Evolutionary conservation across 169 alveolate species (phyloP), one percentile per base, ranked within the genome.

Genomic region (Plasmodium cynomolgi): DNA sequence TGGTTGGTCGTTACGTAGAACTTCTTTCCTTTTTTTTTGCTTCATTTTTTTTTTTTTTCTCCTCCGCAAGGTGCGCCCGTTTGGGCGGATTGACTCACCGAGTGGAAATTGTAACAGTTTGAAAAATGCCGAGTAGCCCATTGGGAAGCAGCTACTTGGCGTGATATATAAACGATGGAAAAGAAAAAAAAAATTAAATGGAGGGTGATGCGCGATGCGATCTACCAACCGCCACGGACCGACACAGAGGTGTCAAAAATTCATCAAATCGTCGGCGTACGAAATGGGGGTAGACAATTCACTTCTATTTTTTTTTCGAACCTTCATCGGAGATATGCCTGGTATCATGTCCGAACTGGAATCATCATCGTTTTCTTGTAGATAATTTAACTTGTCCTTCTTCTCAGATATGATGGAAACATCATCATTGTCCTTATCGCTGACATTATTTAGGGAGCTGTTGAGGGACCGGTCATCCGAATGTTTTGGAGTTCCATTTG

Each of bases 211-310:
- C 77, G 37, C 37, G 41, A 20, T 26, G n/a, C n/a, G 77, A 68
- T 29, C 37, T 23, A 68, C 37, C 37, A 26, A 2, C 23, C 23
- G 8, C 62, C 26, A 15, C 0, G 62, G 26, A 50, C 23, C 62
- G 15, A 15, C 62, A 17, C 77, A 26, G 17, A 68, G 77, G 33
- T 68, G 77, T 68, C 50, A 90, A 5, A 90, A 90, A 71, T 90
- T 90, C 94, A 90, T 90, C 73, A 91, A 82, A 72, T 91, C 95
- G 41, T 91, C 95, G 13, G 95, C 95, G 50, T 91, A 91, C 33
- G 95, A 91, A 80, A 90, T 90, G 26, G 95, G 95, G 58, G 95
- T 83, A 4, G 92, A 91, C 83, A 58, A 37, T 58, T 91, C 95
- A 77, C 95, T 90, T 68, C 44, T 79, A 33, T 41, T 58, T 80